Percentiles rank a stretch among this genome's conserved stretches.
These are phyloP conservation scores for Rosa chinensis DNA, from an alignment of 306 rosid species.

Conservation along the genomic window DNA sequence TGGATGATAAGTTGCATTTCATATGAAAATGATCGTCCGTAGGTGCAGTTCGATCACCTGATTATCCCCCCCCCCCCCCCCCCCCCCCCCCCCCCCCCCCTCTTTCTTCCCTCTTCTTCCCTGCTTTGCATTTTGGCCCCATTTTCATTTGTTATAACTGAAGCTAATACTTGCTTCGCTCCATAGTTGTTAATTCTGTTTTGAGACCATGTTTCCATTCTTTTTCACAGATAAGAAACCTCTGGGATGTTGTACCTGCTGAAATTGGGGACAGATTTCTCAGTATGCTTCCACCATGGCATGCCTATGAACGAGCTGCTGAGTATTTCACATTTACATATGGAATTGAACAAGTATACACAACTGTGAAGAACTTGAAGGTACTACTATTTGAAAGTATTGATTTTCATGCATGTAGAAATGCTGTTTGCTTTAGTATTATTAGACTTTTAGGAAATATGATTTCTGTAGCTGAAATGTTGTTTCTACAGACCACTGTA, in stretches of 20 bases:
- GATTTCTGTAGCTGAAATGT: neutral
- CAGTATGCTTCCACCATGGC: slow-evolving; percentile 98
- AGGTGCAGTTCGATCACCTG: neutral
- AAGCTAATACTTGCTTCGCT: slow-evolving; percentile 14
- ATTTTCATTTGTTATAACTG: slow-evolving; percentile 17
- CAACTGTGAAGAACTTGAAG: slow-evolving; percentile 83
- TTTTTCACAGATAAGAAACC: slow-evolving; percentile 59
- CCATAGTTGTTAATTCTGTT: slow-evolving; percentile 15
- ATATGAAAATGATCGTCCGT: neutral
- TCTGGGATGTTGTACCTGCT: slow-evolving; percentile 76
- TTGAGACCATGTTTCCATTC: slow-evolving; percentile 12
- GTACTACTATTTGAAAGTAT: slow-evolving; percentile 38
- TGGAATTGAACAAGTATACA: slow-evolving; percentile 82
- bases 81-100: neutral
- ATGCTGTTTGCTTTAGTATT: neutral
- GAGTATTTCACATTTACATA: slow-evolving; percentile 80
- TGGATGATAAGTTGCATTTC: neutral
- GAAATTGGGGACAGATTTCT: slow-evolving; percentile 79
- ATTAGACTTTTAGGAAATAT: neutral
- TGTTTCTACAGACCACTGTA: neutral
- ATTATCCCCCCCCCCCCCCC: neutral
- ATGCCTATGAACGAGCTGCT: slow-evolving; percentile 87
- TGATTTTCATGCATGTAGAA: slow-evolving; percentile 15
- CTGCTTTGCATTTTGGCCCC: slow-evolving; percentile 4
- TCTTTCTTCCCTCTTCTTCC: slow-evolving; percentile 14